A percentile compares a stretch with the other conserved stretches of the same genome.
Conservation (phyloP, 2,329 filamentous ascomycete species). For the Alternaria alternata region DNA sequence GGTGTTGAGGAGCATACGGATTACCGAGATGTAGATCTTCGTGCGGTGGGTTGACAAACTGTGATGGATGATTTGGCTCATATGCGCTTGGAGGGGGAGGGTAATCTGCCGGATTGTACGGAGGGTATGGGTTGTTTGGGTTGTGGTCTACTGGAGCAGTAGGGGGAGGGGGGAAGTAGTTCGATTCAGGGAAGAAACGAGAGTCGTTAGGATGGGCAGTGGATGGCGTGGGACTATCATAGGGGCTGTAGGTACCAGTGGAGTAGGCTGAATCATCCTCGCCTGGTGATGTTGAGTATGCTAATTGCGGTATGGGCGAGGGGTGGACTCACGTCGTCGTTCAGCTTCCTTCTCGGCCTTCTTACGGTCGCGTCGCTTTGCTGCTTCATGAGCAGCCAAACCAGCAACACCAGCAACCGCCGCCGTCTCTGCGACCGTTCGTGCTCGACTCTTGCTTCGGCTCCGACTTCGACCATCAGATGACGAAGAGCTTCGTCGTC, state of each 20-base stretch:
- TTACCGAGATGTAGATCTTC: conserved; percentile 41
- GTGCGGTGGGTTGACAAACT: conserved; percentile 41
- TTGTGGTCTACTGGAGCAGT: conserved; percentile 40
- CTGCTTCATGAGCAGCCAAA: conserved; percentile 65
- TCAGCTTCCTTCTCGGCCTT: conserved; percentile 62
- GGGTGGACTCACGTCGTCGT: conserved; percentile 57
- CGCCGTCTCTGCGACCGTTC: conserved; percentile 63
- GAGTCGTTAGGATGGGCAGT: conserved; percentile 41
- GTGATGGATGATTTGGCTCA: conserved; percentile 39
- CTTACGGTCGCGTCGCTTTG: conserved; percentile 65
- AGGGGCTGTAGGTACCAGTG: conserved; percentile 41
- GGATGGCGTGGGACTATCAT: conserved; percentile 42
- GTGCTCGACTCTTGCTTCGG: conserved; percentile 58
- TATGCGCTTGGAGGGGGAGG: conserved; percentile 38
- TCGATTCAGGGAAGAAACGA: conserved; percentile 56
- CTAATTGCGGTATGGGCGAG: conserved; percentile 18
- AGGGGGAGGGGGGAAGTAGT: conserved; percentile 60
- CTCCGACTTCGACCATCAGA: conserved; percentile 44
- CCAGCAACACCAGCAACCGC: conserved; percentile 66
- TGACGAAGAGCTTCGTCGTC: conserved; percentile 56
- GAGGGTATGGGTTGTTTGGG: conserved; percentile 40
- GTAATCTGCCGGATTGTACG: conserved; percentile 57
- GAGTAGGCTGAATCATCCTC: conserved; percentile 49
- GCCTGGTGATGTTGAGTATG: conserved; percentile 35
- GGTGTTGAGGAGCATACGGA: conserved; percentile 35